Conservation (phyloP, 2,329 filamentous ascomycete species). For the Leptographium flavum region DNA sequence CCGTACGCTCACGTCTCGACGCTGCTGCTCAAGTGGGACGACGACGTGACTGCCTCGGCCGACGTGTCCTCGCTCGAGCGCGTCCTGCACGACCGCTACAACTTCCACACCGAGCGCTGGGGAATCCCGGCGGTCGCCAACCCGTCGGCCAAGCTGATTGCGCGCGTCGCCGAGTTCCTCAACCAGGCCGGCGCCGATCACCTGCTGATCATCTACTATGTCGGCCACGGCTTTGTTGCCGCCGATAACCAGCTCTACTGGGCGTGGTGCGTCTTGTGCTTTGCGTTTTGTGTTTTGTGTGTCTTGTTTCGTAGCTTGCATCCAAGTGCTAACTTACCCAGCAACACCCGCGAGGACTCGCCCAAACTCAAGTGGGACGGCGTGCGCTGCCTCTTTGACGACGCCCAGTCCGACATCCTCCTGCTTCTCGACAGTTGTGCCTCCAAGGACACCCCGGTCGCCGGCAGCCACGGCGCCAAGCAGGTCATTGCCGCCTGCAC, state of each 20-base stretch:
- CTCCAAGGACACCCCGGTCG: constrained; percentile 32
- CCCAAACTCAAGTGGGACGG: constrained; percentile 49
- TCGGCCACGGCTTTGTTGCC: constrained; percentile 44
- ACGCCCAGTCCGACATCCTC: constrained; percentile 48
- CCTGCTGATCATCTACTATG: constrained; percentile 50
- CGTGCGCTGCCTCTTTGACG: constrained; percentile 47
- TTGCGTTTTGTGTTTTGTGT: neutral
- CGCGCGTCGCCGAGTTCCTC: constrained; percentile 44
- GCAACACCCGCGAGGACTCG: constrained; percentile 42
- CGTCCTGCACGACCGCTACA: constrained; percentile 44
- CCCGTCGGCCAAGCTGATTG: constrained; percentile 45
- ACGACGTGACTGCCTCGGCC: constrained; percentile 37
- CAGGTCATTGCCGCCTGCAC: constrained; percentile 48
- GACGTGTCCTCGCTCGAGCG: constrained; percentile 41
- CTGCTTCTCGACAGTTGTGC: constrained; percentile 49
- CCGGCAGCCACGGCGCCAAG: constrained; percentile 41
- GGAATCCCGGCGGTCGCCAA: constrained; percentile 44
- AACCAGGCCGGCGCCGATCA: constrained; percentile 43
- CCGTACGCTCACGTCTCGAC: constrained; percentile 46
- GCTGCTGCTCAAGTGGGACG: constrained; percentile 47
- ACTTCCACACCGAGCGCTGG: constrained; percentile 46
- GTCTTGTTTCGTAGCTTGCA: constrained; percentile 4
- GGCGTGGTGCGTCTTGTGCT: constrained; percentile 40
- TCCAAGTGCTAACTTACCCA: constrained; percentile 19
- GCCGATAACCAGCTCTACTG: constrained; percentile 48